A percentile compares a stretch with the other conserved stretches of the same genome.
These are phyloP conservation scores for Phyllosticta capitalensis DNA, from an alignment of 2,329 filamentous ascomycete species.

Conservation along the genomic window DNA sequence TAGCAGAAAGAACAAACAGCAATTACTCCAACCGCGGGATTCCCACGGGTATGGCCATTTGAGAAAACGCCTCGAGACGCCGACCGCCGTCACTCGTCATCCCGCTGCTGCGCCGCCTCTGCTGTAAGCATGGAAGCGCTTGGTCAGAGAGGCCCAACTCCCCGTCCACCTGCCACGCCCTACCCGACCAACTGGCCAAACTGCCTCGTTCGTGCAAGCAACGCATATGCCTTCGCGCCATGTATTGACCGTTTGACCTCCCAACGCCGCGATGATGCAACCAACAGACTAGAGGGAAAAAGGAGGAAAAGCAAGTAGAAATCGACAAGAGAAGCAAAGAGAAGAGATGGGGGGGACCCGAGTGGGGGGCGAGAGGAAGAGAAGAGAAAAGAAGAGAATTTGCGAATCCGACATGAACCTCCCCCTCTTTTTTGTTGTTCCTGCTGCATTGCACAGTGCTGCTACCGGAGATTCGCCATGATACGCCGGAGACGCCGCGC, in stretches of 20 bases:
- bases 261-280: not conserved
- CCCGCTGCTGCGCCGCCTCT: not conserved
- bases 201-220: not conserved
- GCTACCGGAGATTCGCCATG: too few species aligned
- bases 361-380: not conserved
- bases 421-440: not conserved
- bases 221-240: not conserved
- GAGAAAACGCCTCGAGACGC: not conserved
- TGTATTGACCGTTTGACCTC: not conserved
- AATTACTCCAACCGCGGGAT: too few species aligned
- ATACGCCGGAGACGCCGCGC: too few species aligned
- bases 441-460: not conserved
- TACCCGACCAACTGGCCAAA: not conserved
- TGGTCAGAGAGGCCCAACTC: not conserved
- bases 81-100: not conserved
- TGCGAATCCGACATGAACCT: too few species aligned
- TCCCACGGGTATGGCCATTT: not conserved
- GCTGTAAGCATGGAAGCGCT: not conserved
- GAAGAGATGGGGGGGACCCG: not conserved
- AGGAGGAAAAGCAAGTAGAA: not conserved
- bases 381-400: not conserved
- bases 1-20: not conserved
- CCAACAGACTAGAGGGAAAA: not conserved
- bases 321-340: not conserved
- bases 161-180: not conserved